Percentiles rank a stretch among this genome's conserved stretches.
Evolutionary conservation across 495 filamentous ascomycete genomes (phyloP).

Genomic region (Penicillium canescens): DNA sequence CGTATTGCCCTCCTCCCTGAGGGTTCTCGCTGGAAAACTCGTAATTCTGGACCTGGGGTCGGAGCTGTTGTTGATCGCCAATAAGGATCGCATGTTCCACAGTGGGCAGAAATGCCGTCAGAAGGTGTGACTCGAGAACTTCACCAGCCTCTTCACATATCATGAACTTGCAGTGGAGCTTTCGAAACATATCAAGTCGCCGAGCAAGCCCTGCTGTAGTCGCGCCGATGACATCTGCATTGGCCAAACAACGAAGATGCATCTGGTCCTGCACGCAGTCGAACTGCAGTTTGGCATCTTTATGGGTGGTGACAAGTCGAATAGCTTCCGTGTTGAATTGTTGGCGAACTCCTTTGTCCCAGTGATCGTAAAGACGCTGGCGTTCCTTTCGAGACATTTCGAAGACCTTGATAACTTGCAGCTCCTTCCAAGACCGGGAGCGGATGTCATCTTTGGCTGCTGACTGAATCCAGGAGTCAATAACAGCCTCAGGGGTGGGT

Average conservation of each 20-base stretch:
- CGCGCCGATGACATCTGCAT: slow-evolving; percentile 65
- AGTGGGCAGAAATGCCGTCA: slow-evolving; percentile 67
- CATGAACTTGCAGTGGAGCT: slow-evolving; percentile 64
- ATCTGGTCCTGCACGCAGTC: slow-evolving; percentile 25
- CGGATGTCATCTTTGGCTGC: neutral
- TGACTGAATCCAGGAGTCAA: neutral
- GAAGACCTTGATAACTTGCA: neutral
- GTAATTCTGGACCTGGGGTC: slow-evolving; percentile 68
- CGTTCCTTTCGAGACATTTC: slow-evolving; percentile 2
- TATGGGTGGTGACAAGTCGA: neutral
- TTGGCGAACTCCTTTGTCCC: neutral
- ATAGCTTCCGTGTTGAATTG: neutral
- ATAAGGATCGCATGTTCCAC: slow-evolving; percentile 75
- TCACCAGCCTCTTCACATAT: slow-evolving; percentile 79
- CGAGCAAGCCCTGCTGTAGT: slow-evolving; percentile 75
- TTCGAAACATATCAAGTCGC: slow-evolving; percentile 61
- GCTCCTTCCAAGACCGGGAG: neutral
- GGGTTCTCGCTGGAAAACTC: slow-evolving; percentile 59
- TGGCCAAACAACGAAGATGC: slow-evolving; percentile 33
- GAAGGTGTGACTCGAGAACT: slow-evolving; percentile 69
- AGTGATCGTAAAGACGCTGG: neutral
- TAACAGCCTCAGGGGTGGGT: neutral
- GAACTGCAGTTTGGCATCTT: neutral
- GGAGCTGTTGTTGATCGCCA: slow-evolving; percentile 74
- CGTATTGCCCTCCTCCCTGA: slow-evolving; percentile 51